A percentile compares a stretch with the other conserved stretches of the same genome.
These are phyloP conservation scores for Fusarium nodosum DNA, from an alignment of 2,329 filamentous ascomycete genomes.

Conservation along the genomic window DNA sequence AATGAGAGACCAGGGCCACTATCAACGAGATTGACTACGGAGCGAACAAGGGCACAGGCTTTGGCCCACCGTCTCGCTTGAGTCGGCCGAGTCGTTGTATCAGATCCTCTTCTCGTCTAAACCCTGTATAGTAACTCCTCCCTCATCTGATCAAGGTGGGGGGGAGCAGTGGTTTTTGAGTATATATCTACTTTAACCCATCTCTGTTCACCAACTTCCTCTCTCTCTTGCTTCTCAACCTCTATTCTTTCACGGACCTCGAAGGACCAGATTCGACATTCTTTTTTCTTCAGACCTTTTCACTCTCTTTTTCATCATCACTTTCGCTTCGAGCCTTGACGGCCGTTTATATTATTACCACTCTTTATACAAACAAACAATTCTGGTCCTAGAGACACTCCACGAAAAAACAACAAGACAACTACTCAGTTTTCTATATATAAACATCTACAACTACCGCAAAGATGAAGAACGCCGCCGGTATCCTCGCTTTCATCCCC, in stretches of 20 bases:
- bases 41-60: constrained; percentile 24
- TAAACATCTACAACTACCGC: no score
- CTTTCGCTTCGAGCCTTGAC: constrained; percentile 52
- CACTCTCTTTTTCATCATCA: constrained; percentile 47
- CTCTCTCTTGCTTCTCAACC: constrained; percentile 33
- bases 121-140: constrained; percentile 39
- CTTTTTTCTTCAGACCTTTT: constrained; percentile 50
- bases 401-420: constrained; percentile 14
- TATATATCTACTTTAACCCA: constrained; percentile 46
- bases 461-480: constrained; percentile 47
- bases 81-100: constrained; percentile 22
- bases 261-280: constrained; percentile 52
- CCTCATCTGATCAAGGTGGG: neutral
- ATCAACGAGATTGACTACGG: constrained; percentile 33
- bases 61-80: constrained; percentile 24
- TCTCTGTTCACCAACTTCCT: neutral
- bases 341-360: constrained; percentile 45
- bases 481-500: constrained; percentile 47
- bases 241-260: constrained; percentile 50
- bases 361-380: constrained; percentile 34
- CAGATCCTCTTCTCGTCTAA: constrained; percentile 33
- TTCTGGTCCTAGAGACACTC: constrained; percentile 50
- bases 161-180: neutral
- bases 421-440: constrained; percentile 1
- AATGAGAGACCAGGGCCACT: constrained; percentile 15